These are phyloP conservation scores for Pyrenochaeta sp. DNA, from an alignment of 2,329 filamentous ascomycete genomes.

Conservation along the genomic window DNA sequence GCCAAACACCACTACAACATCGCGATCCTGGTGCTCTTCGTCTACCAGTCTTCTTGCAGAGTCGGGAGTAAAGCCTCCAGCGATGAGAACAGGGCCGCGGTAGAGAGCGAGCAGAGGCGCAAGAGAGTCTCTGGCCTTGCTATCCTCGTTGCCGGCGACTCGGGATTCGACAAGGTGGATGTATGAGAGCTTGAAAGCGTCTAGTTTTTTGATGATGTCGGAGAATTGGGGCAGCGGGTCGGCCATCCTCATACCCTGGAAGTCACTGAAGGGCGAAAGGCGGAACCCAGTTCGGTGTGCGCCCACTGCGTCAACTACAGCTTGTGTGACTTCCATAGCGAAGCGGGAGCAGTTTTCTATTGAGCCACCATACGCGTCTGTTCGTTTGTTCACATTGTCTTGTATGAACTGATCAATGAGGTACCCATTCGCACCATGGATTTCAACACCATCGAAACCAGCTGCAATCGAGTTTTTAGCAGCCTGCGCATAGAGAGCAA, in stretches of 20 bases:
- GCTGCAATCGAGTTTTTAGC: constrained; percentile 59
- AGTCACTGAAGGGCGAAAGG: constrained; percentile 67
- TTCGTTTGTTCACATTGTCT: constrained; percentile 64
- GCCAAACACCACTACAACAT: constrained; percentile 59
- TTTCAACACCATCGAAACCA: constrained; percentile 69
- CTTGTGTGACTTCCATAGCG: constrained; percentile 62
- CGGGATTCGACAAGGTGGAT: constrained; percentile 65
- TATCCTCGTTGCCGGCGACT: constrained; percentile 55
- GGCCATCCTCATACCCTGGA: constrained; percentile 70
- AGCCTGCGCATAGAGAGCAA: constrained; percentile 52
- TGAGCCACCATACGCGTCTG: constrained; percentile 58
- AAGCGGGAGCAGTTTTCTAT: constrained; percentile 63
- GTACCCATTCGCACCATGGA: constrained; percentile 70
- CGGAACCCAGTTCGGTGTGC: constrained; percentile 66
- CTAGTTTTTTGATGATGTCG: constrained; percentile 63
- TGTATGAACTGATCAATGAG: constrained; percentile 73
- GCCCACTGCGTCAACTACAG: constrained; percentile 62
- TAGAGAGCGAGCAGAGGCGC: constrained; percentile 36
- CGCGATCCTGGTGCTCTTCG: constrained; percentile 54
- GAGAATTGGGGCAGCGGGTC: constrained; percentile 71
- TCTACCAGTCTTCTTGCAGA: constrained; percentile 48
- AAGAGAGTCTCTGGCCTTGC: constrained; percentile 29
- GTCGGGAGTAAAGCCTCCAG: constrained; percentile 53
- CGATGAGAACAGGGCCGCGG: constrained; percentile 47
- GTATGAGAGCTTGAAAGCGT: constrained; percentile 61